Evolutionary conservation across 768 basidiomycete species (phyloP).

Genomic region (Cystofilobasidium ferigula): DNA sequence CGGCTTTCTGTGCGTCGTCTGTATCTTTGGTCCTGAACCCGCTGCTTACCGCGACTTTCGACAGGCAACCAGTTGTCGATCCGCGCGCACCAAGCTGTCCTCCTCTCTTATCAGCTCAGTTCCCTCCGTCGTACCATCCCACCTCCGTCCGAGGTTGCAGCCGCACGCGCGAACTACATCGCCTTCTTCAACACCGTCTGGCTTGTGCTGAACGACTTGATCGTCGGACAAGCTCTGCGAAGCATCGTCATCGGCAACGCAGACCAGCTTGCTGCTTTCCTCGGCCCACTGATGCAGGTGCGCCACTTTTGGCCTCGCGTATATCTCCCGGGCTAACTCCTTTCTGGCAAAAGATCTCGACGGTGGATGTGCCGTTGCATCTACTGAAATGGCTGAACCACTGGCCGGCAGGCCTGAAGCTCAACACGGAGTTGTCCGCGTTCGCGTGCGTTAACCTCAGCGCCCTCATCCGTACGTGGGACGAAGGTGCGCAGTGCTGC

Average conservation of each 20-base stretch:
- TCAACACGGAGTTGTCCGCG: slow-evolving; percentile 83
- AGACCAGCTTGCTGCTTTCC: slow-evolving; percentile 29
- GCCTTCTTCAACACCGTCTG: slow-evolving; percentile 88
- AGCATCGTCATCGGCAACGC: slow-evolving; percentile 60
- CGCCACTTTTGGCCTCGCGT: slow-evolving; percentile 1
- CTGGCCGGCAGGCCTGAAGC: slow-evolving; percentile 92
- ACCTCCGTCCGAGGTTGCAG: not conserved
- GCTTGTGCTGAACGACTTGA: slow-evolving; percentile 81
- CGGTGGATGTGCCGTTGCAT: slow-evolving; percentile 46
- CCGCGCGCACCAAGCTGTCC: not conserved
- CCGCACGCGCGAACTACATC: not conserved
- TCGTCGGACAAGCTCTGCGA: slow-evolving; percentile 64
- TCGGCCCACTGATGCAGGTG: not conserved
- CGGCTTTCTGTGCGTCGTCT: not conserved
- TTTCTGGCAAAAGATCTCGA: slow-evolving; percentile 33
- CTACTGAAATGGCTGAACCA: slow-evolving; percentile 73
- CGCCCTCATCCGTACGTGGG: slow-evolving; percentile 58
- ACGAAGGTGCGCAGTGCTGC: slow-evolving; percentile 46
- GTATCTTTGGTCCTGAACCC: slow-evolving; percentile 34
- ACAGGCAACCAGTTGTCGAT: not conserved
- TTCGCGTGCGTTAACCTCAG: slow-evolving; percentile 69
- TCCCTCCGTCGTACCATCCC: not conserved
- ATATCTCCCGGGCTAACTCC: not conserved
- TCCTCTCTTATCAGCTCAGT: not conserved
- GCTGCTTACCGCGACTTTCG: not conserved